Evolutionary conservation across 2,329 filamentous ascomycete genomes (phyloP).

Genomic region (Aspergillus pseudoglaucus): DNA sequence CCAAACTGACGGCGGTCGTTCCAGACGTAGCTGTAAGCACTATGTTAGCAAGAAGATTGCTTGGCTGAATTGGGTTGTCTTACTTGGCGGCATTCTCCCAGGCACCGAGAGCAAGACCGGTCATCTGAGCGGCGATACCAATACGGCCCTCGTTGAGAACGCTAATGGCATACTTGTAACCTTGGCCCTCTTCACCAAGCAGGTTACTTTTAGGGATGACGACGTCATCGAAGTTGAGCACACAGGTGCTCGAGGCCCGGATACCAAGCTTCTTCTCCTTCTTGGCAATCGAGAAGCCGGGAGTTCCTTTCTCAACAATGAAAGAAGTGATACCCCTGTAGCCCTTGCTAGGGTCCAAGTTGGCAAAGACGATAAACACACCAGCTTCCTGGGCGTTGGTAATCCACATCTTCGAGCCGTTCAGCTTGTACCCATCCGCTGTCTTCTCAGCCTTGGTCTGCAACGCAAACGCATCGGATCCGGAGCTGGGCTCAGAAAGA

Average conservation of each 20-base stretch:
- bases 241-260: slow-evolving; percentile 89
- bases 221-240: slow-evolving; percentile 95
- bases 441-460: slow-evolving; percentile 86
- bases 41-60: neutral
- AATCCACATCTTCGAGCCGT: slow-evolving; percentile 99
- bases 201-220: slow-evolving; percentile 82
- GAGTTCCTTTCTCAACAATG: slow-evolving; percentile 80
- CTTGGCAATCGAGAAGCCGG: slow-evolving; percentile 92
- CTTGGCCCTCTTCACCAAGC: slow-evolving; percentile 79
- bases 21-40: slow-evolving; percentile 68
- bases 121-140: slow-evolving; percentile 98
- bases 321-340: slow-evolving; percentile 98
- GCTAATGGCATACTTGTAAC: slow-evolving; percentile 96
- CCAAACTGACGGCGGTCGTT: slow-evolving; percentile 98
- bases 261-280: slow-evolving; percentile 99
- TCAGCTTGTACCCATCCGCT: slow-evolving; percentile 74
- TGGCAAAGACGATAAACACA: slow-evolving; percentile 97
- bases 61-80: slow-evolving; percentile 17
- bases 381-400: slow-evolving; percentile 92
- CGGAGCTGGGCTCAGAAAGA: slow-evolving; percentile 83
- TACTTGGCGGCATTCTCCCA: slow-evolving; percentile 87
- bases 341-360: slow-evolving; percentile 82
- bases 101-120: slow-evolving; percentile 84
- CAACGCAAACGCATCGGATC: slow-evolving; percentile 92
- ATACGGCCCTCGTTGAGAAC: slow-evolving; percentile 95